Evolutionary conservation across 1,284 basidiomycete genomes (phyloP).

Genomic region (Ganoderma lucidum): DNA sequence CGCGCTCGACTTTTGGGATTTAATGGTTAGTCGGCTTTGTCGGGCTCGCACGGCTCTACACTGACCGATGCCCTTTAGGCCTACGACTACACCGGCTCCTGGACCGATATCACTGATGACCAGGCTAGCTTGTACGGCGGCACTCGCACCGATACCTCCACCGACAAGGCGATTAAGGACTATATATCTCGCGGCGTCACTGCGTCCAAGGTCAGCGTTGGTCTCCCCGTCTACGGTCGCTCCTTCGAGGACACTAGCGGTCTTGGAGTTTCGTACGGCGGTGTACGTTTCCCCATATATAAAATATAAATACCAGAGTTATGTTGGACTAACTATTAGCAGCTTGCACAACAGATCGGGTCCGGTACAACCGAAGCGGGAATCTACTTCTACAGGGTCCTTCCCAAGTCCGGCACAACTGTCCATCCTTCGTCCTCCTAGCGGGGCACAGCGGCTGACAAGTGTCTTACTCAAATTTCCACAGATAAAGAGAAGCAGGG

Average conservation of each 20-base stretch:
- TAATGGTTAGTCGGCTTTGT: conserved; percentile 69
- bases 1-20: conserved; percentile 86
- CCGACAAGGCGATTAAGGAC: conserved; percentile 75
- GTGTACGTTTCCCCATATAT: conserved; percentile 49
- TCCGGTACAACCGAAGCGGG: conserved; percentile 76
- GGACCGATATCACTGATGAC: conserved; percentile 70
- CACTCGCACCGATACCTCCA: conserved; percentile 65
- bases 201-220: conserved; percentile 79
- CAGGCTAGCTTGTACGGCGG: conserved; percentile 86
- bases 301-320: neutral
- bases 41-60: neutral
- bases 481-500: conserved; percentile 73
- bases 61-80: conserved; percentile 51
- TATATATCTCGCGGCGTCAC: conserved; percentile 76
- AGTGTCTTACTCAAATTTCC: conserved; percentile 54
- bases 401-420: conserved; percentile 66
- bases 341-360: conserved; percentile 59
- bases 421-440: conserved; percentile 47
- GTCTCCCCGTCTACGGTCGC: conserved; percentile 89
- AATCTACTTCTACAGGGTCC: conserved; percentile 78
- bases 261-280: conserved; percentile 77
- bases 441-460: neutral
- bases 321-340: neutral
- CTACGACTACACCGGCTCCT: conserved; percentile 81
- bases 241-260: conserved; percentile 85